Conservation (phyloP, 306 rosid genomes). For the Acmispon strigosus region DNA sequence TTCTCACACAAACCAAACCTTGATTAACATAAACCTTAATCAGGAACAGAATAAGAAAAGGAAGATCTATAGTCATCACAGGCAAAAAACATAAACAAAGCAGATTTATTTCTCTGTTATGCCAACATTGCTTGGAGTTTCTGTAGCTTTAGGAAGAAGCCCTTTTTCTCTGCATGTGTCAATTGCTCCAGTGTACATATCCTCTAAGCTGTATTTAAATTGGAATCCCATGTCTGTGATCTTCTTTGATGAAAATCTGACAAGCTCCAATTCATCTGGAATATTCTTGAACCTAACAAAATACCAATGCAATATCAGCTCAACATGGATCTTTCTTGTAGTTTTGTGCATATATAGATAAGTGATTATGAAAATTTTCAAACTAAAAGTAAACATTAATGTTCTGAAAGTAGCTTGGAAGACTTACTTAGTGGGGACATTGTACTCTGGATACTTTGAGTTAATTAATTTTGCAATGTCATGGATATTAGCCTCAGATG, state of each 20-base stretch:
- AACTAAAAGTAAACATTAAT: too few species aligned
- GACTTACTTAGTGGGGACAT: constrained; percentile 56
- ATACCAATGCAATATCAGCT: too few species aligned
- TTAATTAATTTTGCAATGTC: constrained; percentile 48
- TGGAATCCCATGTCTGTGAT: constrained; percentile 53
- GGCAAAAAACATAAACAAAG: too few species aligned
- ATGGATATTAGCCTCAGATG: constrained; percentile 51
- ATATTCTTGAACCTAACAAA: constrained; percentile 46
- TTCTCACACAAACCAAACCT: neutral
- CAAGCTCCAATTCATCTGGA: constrained; percentile 44
- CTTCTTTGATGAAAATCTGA: constrained; percentile 63
- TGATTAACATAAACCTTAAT: neutral
- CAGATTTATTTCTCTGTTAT: neutral
- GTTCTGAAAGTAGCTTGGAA: neutral
- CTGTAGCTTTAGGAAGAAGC: constrained; percentile 25
- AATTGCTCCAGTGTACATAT: constrained; percentile 63
- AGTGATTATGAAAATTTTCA: too few species aligned
- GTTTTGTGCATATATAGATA: too few species aligned
- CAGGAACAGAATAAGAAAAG: neutral
- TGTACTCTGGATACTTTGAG: constrained; percentile 53
- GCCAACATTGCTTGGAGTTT: neutral
- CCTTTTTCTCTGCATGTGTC: constrained; percentile 66
- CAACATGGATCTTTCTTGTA: too few species aligned
- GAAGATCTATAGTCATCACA: neutral
- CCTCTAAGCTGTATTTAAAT: constrained; percentile 61